Conservation (phyloP, 106 monocot genomes). For the Hemerocallis citrina region DNA sequence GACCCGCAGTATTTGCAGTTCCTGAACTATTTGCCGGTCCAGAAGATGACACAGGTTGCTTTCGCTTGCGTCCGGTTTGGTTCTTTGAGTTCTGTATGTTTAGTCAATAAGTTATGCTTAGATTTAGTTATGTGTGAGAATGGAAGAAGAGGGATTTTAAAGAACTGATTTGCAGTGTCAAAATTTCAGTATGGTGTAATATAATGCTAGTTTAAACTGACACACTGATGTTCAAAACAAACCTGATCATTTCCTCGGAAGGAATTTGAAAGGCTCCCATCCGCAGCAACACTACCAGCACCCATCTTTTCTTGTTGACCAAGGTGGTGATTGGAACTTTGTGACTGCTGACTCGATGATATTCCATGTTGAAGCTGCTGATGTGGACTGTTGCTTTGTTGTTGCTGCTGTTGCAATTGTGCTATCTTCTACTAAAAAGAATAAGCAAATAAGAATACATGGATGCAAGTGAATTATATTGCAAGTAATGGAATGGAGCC, state of each 20-base stretch:
- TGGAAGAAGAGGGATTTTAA: too few relatives aligned
- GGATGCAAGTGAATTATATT: too few relatives aligned
- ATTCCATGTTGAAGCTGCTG: constrained; percentile 42
- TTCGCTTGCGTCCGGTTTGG: constrained; percentile 69
- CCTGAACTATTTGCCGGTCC: constrained; percentile 88
- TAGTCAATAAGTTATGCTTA: too few relatives aligned
- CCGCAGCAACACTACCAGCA: constrained; percentile 33
- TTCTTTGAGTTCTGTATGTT: constrained; percentile 41
- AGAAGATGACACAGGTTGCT: constrained; percentile 68
- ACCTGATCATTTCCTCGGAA: constrained; percentile 79
- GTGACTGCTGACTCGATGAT: constrained; percentile 59
- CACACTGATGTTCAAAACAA: too few relatives aligned
- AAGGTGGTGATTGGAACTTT: constrained; percentile 47
- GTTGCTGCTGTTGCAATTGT: constrained; percentile 60
- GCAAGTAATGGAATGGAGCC: too few relatives aligned
- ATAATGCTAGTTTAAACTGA: too few relatives aligned
- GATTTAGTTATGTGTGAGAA: too few relatives aligned
- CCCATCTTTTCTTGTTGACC: constrained; percentile 67
- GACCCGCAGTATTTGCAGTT: constrained; percentile 73
- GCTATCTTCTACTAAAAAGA: constrained; percentile 69
- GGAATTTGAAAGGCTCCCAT: constrained; percentile 58
- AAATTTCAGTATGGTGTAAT: too few relatives aligned
- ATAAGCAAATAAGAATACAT: constrained; percentile 11
- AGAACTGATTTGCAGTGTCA: too few relatives aligned
- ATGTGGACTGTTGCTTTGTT: constrained; percentile 40